Percentiles rank a stretch among this genome's conserved stretches.
Evolutionary conservation across 2,329 filamentous ascomycete genomes (phyloP).

Genomic region (Monascus ruber): DNA sequence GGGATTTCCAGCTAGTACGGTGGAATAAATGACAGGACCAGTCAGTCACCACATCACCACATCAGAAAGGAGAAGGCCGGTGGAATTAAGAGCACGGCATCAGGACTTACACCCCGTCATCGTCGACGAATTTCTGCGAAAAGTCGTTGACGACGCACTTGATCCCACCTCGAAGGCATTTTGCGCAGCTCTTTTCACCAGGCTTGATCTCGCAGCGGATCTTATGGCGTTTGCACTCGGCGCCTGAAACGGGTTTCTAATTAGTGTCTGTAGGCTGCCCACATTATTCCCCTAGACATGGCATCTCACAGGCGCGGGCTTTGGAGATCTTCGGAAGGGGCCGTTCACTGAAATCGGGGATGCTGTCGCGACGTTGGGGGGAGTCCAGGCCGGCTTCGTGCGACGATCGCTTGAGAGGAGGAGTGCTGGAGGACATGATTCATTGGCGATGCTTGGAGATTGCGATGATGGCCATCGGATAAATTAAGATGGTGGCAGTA

Average conservation of each 20-base stretch:
- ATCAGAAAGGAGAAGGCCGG: constrained; percentile 1
- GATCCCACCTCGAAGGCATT: constrained; percentile 40
- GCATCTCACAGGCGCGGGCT: constrained; percentile 29
- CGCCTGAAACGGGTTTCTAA: constrained; percentile 17
- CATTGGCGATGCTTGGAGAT: no score
- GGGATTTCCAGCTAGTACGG: constrained; percentile 33
- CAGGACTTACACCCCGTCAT: constrained; percentile 38
- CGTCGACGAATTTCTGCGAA: constrained; percentile 44
- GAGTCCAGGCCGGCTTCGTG: constrained; percentile 23
- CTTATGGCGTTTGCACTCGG: constrained; percentile 44
- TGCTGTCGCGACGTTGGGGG: constrained; percentile 14
- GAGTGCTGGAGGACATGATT: constrained; percentile 9
- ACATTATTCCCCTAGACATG: background rate
- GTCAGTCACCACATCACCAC: background rate
- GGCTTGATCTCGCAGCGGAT: constrained; percentile 43
- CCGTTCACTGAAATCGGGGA: constrained; percentile 10
- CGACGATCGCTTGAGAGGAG: constrained; percentile 25
- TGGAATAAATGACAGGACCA: background rate
- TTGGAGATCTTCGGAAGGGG: constrained; percentile 27
- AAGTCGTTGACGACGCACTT: constrained; percentile 46
- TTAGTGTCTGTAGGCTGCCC: constrained; percentile 1
- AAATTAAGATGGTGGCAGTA: no score
- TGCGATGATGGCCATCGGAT: no score
- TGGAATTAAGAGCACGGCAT: constrained; percentile 1
- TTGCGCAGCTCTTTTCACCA: constrained; percentile 36